Conservation (phyloP, 441 rosid species). For the Kokia cookei region DNA sequence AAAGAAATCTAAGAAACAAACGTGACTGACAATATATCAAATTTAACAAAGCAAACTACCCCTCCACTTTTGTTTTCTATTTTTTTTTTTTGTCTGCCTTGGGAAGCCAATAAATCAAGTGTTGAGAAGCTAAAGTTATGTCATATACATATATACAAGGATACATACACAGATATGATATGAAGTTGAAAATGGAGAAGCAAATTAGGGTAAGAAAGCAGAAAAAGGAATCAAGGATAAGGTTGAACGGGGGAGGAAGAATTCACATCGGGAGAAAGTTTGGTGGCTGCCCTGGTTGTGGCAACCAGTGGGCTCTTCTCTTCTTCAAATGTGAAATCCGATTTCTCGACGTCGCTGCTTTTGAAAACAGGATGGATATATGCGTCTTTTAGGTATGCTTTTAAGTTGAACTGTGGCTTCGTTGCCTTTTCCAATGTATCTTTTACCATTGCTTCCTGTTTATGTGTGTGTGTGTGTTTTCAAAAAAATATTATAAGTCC, state of each 20-base stretch:
- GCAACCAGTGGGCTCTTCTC: slow-evolving; percentile 60
- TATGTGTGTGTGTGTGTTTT: not conserved
- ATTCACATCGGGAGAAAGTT: slow-evolving; percentile 26
- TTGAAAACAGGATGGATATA: slow-evolving; percentile 85
- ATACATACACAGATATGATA: not conserved
- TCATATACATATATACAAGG: not conserved
- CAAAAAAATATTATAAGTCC: too few relatives aligned
- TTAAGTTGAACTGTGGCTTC: slow-evolving; percentile 73
- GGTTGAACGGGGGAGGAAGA: slow-evolving; percentile 13
- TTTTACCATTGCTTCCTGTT: slow-evolving; percentile 90
- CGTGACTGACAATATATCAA: not conserved
- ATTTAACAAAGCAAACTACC: not conserved
- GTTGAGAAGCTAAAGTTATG: not conserved
- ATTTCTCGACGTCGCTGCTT: slow-evolving; percentile 37
- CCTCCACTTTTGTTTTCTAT: too few relatives aligned
- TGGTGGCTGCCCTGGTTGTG: slow-evolving; percentile 45
- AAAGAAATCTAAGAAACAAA: not conserved
- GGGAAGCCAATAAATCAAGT: not conserved
- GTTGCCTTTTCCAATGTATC: slow-evolving; percentile 85
- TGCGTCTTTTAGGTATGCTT: slow-evolving; percentile 62
- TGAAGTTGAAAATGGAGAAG: not conserved
- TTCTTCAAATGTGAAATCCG: slow-evolving; percentile 38
- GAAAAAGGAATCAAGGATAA: not conserved
- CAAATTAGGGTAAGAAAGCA: not conserved
- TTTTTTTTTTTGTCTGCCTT: too few relatives aligned